A percentile compares a stretch with the other conserved stretches of the same genome.
These are phyloP conservation scores for Dictyostelium firmibasis DNA, from an alignment of 78 protist species.

Conservation along the genomic window DNA sequence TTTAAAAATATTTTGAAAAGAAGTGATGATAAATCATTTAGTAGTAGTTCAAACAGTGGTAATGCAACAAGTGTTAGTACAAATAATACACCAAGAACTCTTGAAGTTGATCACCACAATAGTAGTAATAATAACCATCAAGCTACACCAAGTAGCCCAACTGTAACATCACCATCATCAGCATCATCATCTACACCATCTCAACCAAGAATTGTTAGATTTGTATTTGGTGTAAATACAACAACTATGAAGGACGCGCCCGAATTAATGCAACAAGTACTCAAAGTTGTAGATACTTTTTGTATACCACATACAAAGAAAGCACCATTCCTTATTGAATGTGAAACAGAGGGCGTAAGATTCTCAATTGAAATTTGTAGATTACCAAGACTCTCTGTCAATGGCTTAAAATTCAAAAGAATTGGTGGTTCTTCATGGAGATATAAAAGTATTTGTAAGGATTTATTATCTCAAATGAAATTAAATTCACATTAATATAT, in stretches of 20 bases:
- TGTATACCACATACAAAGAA: conserved; percentile 69
- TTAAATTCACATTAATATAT: conserved; percentile 25
- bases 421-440: conserved; percentile 81
- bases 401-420: conserved; percentile 76
- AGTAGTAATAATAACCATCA: neutral
- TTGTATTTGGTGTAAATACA: conserved; percentile 78
- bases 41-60: neutral
- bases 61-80: neutral
- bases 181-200: neutral
- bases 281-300: conserved; percentile 25
- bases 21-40: conserved; percentile 34
- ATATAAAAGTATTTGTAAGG: conserved; percentile 78
- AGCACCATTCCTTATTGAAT: conserved; percentile 50
- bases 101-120: neutral
- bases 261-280: conserved; percentile 73
- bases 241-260: conserved; percentile 76
- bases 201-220: conserved; percentile 81
- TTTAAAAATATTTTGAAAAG: conserved; percentile 67
- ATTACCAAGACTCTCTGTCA: conserved; percentile 74
- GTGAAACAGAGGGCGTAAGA: conserved; percentile 75
- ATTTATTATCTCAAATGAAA: conserved; percentile 62
- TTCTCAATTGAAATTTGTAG: conserved; percentile 70
- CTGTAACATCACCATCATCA: conserved; percentile 3
- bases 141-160: neutral
- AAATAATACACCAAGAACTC: conserved; percentile 6